These are phyloP conservation scores for Macrophomina tecta DNA, from an alignment of 2,329 filamentous ascomycete species.

Conservation along the genomic window DNA sequence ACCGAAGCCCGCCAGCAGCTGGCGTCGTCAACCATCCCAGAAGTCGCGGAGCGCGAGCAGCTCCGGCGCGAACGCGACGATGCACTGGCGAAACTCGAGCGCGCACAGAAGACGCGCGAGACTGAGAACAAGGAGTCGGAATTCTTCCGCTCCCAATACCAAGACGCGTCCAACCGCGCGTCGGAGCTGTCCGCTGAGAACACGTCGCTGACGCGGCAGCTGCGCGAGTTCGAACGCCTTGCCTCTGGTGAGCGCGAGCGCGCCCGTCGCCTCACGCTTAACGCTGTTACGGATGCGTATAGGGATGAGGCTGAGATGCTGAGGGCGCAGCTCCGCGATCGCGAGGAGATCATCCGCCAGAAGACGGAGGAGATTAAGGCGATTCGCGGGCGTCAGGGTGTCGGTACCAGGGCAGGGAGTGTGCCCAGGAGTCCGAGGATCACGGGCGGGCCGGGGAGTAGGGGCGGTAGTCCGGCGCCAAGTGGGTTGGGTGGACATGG, in stretches of 20 bases:
- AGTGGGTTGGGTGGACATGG: conserved; percentile 25
- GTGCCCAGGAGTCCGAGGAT: conserved; percentile 45
- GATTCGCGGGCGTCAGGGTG: conserved; percentile 40
- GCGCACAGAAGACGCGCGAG: conserved; percentile 39
- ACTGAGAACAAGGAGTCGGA: conserved; percentile 57
- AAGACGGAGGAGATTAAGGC: conserved; percentile 43
- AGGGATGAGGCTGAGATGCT: conserved; percentile 36
- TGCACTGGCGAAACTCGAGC: conserved; percentile 38
- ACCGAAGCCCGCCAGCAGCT: conserved; percentile 19
- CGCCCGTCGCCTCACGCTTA: conserved; percentile 2
- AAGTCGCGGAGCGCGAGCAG: conserved; percentile 19
- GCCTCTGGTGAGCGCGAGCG: conserved; percentile 19
- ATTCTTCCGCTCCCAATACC: conserved; percentile 65
- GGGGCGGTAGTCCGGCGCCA: conserved; percentile 38
- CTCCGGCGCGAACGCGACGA: conserved; percentile 35
- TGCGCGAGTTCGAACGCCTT: conserved; percentile 17
- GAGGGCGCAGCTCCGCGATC: conserved; percentile 33
- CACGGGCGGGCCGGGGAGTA: conserved; percentile 34
- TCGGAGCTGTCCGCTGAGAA: background rate
- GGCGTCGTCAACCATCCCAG: conserved; percentile 4
- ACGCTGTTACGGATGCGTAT: background rate
- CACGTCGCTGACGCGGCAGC: conserved; percentile 25
- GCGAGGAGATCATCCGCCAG: conserved; percentile 28
- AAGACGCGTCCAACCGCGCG: conserved; percentile 27
- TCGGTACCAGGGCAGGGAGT: conserved; percentile 43